Conservation (phyloP, 2,329 filamentous ascomycete genomes). For the Fusarium continuum region DNA sequence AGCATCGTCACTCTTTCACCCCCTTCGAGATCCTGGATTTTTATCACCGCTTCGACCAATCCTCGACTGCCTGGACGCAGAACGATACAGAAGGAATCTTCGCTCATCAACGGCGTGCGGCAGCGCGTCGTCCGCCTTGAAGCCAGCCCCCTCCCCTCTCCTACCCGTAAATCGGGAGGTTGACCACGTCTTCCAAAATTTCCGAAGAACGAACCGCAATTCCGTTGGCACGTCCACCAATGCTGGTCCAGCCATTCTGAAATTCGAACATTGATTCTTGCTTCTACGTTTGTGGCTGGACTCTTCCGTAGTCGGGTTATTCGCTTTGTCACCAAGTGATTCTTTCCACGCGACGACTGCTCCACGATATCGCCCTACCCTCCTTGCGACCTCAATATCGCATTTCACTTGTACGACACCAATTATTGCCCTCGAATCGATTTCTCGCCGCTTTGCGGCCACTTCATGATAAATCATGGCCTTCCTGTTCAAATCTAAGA, state of each 20-base stretch:
- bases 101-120: conserved; percentile 28
- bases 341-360: conserved; percentile 36
- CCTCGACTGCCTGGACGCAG: conserved; percentile 28
- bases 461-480: conserved; percentile 68
- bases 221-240: conserved; percentile 44
- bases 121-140: conserved; percentile 35
- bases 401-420: conserved; percentile 5
- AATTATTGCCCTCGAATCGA: conserved; percentile 32
- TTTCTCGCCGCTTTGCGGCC: conserved; percentile 49
- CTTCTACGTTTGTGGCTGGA: conserved; percentile 44
- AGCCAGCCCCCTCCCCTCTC: conserved; percentile 39
- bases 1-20: conserved; percentile 35
- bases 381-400: conserved; percentile 11
- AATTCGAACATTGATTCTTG: conserved; percentile 49
- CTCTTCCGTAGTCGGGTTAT: conserved; percentile 29
- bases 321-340: conserved; percentile 23
- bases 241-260: conserved; percentile 58
- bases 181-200: conserved; percentile 40
- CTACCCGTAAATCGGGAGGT: conserved; percentile 49
- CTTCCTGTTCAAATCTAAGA: conserved; percentile 86
- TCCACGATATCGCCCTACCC: conserved; percentile 1
- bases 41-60: conserved; percentile 6
- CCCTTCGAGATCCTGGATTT: conserved; percentile 16
- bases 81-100: conserved; percentile 25
- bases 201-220: conserved; percentile 44